These are phyloP conservation scores for Apiospora sp. DNA, from an alignment of 2,329 filamentous ascomycete species.

Conservation along the genomic window DNA sequence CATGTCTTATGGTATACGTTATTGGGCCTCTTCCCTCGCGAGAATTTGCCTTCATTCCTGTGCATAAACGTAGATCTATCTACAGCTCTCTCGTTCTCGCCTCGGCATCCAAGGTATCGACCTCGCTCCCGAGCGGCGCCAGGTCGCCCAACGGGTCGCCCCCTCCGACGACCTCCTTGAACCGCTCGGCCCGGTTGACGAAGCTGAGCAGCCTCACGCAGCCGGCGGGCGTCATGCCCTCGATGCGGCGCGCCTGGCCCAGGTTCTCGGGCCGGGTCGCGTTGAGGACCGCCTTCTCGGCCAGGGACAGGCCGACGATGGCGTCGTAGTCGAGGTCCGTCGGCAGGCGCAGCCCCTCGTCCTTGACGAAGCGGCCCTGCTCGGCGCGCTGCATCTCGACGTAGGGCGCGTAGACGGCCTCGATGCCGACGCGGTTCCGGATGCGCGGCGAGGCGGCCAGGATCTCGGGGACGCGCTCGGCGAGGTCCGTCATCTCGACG, in stretches of 20 bases:
- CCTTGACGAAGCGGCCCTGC: conserved; percentile 73
- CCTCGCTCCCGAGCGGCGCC: conserved; percentile 44
- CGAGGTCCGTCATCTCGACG: conserved; percentile 65
- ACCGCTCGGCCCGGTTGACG: conserved; percentile 48
- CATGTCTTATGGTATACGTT: neutral
- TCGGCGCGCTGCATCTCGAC: conserved; percentile 75
- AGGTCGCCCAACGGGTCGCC: conserved; percentile 31
- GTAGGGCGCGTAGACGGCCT: conserved; percentile 88
- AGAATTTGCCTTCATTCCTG: neutral
- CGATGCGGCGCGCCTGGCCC: conserved; percentile 86
- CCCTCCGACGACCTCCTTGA: conserved; percentile 28
- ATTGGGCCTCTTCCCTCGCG: neutral
- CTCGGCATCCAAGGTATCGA: conserved; percentile 50
- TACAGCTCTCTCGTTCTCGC: conserved; percentile 48
- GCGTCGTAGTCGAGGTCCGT: conserved; percentile 77
- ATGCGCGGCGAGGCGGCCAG: conserved; percentile 64
- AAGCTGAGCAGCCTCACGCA: conserved; percentile 68
- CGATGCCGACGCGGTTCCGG: conserved; percentile 76
- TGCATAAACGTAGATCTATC: neutral
- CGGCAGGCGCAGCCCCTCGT: conserved; percentile 79
- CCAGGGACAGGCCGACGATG: conserved; percentile 78
- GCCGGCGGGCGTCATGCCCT: conserved; percentile 75
- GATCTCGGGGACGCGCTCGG: conserved; percentile 64
- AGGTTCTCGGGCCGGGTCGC: conserved; percentile 81
- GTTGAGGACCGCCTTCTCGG: conserved; percentile 77